Conservation (phyloP, 108 stramenopile genomes). For the Nitzschia palea region DNA sequence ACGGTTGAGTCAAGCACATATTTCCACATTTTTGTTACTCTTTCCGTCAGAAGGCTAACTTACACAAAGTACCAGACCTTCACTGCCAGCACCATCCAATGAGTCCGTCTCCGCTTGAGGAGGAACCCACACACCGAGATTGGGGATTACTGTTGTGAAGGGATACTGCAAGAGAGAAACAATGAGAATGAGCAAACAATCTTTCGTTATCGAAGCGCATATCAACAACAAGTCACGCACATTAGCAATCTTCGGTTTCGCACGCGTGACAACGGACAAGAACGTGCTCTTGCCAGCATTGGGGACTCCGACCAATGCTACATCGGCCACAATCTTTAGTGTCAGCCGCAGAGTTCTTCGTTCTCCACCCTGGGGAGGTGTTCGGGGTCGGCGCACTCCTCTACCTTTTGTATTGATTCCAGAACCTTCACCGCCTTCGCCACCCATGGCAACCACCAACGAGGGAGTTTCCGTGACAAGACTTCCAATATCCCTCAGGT, state of each 20-base stretch:
- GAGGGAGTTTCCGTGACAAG: conserved; percentile 44
- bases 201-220: too few relatives aligned
- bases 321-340: conserved; percentile 95
- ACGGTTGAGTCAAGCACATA: neutral
- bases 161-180: conserved; percentile 28
- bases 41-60: neutral
- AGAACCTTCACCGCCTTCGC: conserved; percentile 79
- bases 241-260: conserved; percentile 97
- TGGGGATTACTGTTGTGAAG: conserved; percentile 95
- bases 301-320: conserved; percentile 94
- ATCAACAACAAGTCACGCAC: neutral
- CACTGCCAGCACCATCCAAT: conserved; percentile 50
- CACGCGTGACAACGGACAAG: conserved; percentile 85
- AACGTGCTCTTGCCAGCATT: conserved; percentile 97
- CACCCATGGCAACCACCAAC: conserved; percentile 64
- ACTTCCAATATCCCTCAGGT: conserved; percentile 42
- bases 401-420: conserved; percentile 60
- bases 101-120: conserved; percentile 17
- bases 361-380: conserved; percentile 73
- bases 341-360: conserved; percentile 81
- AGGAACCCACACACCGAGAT: conserved; percentile 92
- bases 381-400: conserved; percentile 69
- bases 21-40: neutral
- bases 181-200: neutral
- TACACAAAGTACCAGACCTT: conserved; percentile 82